Percentiles rank a stretch among this genome's conserved stretches.
Conservation (phyloP, 495 filamentous ascomycete species). For the Pyronema domesticum region DNA sequence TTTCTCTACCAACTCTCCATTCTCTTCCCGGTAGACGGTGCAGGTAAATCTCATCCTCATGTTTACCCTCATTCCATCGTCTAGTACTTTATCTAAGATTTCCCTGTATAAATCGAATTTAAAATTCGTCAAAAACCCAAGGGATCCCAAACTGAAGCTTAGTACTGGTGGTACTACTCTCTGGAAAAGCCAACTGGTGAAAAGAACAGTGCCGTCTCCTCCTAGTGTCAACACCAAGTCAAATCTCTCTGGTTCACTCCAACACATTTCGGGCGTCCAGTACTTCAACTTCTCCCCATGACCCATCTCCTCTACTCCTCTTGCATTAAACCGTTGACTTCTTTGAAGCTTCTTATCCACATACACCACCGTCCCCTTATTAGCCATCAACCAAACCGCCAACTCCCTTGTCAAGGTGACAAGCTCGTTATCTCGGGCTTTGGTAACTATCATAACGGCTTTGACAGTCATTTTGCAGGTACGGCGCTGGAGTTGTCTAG, state of each 20-base stretch:
- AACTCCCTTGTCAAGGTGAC: constrained; percentile 62
- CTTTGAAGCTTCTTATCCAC: constrained; percentile 80
- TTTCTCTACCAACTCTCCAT: constrained; percentile 36
- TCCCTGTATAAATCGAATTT: constrained; percentile 59
- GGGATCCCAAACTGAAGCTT: constrained; percentile 74
- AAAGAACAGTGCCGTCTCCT: constrained; percentile 92
- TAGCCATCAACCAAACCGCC: constrained; percentile 68
- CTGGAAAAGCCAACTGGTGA: constrained; percentile 93
- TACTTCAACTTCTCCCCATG: constrained; percentile 51
- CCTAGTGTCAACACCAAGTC: constrained; percentile 88
- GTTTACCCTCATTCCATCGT: constrained; percentile 74
- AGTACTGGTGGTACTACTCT: constrained; percentile 86
- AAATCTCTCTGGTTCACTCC: constrained; percentile 62
- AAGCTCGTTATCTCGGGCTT: constrained; percentile 68
- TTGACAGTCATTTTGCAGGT: constrained; percentile 51
- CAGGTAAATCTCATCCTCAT: constrained; percentile 80
- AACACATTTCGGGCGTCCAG: constrained; percentile 68
- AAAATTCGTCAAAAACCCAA: constrained; percentile 94
- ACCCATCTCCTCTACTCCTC: constrained; percentile 49
- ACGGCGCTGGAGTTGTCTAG: constrained; percentile 67
- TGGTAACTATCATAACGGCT: constrained; percentile 75
- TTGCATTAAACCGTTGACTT: constrained; percentile 72
- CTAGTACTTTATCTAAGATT: constrained; percentile 53
- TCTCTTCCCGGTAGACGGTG: constrained; percentile 60
- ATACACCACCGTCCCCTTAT: constrained; percentile 37